Base-by-base conservation (phyloP, 2,329 filamentous ascomycete species). In the Ophiocordyceps sinensis region DNA sequence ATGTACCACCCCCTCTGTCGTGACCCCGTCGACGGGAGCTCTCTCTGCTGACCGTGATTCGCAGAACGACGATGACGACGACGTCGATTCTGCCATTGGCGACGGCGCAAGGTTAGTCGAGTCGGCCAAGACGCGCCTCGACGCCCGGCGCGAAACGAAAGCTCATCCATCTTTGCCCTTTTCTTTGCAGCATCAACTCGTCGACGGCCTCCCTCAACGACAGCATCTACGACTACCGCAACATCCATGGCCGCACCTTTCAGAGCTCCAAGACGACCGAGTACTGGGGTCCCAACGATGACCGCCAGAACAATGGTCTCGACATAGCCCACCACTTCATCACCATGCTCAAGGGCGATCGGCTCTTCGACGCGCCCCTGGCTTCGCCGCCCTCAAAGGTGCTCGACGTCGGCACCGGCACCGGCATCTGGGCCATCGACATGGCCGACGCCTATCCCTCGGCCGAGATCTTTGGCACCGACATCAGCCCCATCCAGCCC, bases 351-450 rank as follows among this genome's bases (percentile, higher is more conserved):
- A 39, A 51, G 5, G 45, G 37, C 21, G 50, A 52, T 40, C 36
- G 38, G 8, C 44, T 44, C 8, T 47, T 36, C 28, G 19, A 43
- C 31, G 44, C 43, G 4, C 46, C 41, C 21, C 36, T 49, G 13
- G 26, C 13, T 17, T 14, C 11, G 0, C 3, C 2, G 0, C 4
- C 14, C 0, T 3, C 49, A 47, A 50, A 40, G 29, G 44, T 49
- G 2, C 53, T 75, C 17, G 70, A 73, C 43, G 56, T 75, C 9
- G 69, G 71, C 36, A 76, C 72, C 3, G 75, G 74, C 21, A 71
- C 71, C 1, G 73, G 73, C 28, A 66, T 73, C 41, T 75, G 70
- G 73, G 67, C 71, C 3, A 77, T 77, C 41, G 74, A 75, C 44
- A 54, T 62, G 40, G 55, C 62, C 47, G 53, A 71, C 41, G 44